Evolutionary conservation across 164 flowering plant genomes (phyloP), one percentile per base, ranked within the genome.

Genomic region (Dillenia turbinata): DNA sequence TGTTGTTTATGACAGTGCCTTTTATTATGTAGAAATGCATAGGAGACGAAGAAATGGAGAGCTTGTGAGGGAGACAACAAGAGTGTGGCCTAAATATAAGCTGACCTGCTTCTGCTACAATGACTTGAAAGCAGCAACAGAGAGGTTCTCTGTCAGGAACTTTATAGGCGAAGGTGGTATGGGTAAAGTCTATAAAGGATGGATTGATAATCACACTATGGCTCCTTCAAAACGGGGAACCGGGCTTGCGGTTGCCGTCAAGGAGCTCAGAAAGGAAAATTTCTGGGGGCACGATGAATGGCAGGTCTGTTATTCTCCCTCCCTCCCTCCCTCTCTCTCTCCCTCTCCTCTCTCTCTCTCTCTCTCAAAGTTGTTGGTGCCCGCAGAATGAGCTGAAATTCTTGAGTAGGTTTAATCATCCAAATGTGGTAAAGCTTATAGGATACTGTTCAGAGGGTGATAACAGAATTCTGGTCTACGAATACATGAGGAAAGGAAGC

Each of bases 91-190:
- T 19, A 19, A 19, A 19, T 19, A 19, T 19, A 56, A 16, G 15
- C 60, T 61, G 17, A 55, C 45, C 10, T 44, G 48, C 52, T 61
- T 68, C 14, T n/a, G 62, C 17, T 68, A 56, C 40, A 56, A 47
- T 45, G 61, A n/a, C 1, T 7, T 77, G 53, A 60, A 53, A 58
- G 57, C 57, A 33, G 75, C 80, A 10, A 77, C 80, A 45, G 48
- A 60, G 1, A 77, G 65, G 44, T 77, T 77, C 57, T 33, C 63
- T 47, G 9, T 22, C 1, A 60, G 66, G 48, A 73, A 70, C 44
- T 52, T 70, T 1, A n/a, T 73, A 0, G 80, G 80, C 10, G 60
- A 68, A 68, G 79, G 79, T n/a, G 79, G 79, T 44, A 73, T 62
- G 46, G 79, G 79, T 1, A 68, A 68, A 33, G 77, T 77, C 24